Conservation (phyloP, 495 filamentous ascomycete genomes). For the Podospora sp. region DNA sequence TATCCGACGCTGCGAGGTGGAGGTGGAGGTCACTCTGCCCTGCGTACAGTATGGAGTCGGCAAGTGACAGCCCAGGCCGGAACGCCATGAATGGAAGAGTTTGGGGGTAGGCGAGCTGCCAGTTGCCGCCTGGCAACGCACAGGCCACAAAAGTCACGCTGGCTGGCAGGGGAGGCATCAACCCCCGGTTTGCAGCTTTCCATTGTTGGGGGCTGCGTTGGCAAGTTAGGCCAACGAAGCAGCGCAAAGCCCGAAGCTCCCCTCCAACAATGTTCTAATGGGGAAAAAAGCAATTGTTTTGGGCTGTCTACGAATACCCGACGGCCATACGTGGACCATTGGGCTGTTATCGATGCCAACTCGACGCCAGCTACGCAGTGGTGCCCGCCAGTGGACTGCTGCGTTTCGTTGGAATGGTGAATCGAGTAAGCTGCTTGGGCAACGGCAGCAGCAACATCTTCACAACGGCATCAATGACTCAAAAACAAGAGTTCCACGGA, state of each 20-base stretch:
- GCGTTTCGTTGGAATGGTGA: too few relatives aligned
- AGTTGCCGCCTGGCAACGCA: neutral
- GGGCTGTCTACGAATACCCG: neutral
- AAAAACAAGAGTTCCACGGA: neutral
- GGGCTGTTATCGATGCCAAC: neutral
- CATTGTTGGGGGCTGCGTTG: neutral
- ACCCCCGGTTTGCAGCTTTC: neutral
- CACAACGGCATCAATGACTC: neutral
- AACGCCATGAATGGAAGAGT: neutral
- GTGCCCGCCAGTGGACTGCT: too few relatives aligned
- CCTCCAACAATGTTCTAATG: neutral
- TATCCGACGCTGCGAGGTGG: neutral
- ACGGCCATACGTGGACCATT: neutral
- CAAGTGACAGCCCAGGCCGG: neutral
- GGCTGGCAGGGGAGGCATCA: neutral
- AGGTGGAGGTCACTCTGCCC: neutral
- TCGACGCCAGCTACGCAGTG: neutral
- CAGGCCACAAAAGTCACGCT: neutral
- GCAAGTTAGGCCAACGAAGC: neutral
- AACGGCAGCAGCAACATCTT: neutral
- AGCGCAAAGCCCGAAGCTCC: neutral
- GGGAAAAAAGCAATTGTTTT: neutral
- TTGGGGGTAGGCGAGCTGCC: neutral
- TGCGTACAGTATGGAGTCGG: neutral
- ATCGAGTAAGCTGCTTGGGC: too few relatives aligned